Base-by-base conservation (phyloP, 306 rosid genomes). In the Trifolium fragiferum region DNA sequence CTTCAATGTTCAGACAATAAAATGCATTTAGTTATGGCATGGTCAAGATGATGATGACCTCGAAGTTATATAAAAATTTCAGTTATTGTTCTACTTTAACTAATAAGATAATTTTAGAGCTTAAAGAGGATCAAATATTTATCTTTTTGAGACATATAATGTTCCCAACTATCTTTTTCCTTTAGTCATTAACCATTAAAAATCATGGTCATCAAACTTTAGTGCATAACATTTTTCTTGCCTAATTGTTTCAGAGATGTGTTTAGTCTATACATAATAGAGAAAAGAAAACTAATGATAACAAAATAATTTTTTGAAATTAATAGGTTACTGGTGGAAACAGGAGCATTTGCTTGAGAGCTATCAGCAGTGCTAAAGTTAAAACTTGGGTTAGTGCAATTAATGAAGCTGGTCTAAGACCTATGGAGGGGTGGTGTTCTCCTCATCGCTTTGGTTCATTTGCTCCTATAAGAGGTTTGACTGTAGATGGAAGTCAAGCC, bases 401-500 rank as follows among this genome's bases (percentile, higher is more conserved):
- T 59, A 95, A 95, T 74, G 98, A 92, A 79, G 90, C 97, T 67
- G 95, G 93, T 77, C 91, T 83, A 47, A 84, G 96, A 79, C 99
- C 99, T 86, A 84, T 80, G 40, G 99, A 95, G 79, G 97, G 99
- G 33, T 90, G 98, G 99, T 92, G 98, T 78, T 86, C 63, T 79
- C 96, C 93, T 83, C 98, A 95, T 72, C 96, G 99, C 30, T 95
- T 89, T 82, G 98, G 96, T 70, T 95, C 99, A 68, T 95, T 90
- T 86, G 96, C 99, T 62, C 98, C 99, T 30, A 80, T 85, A 11
- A 92, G 99, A 86, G 99, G 99, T 64, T 86, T 95, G 87, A 79
- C 79, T 57, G 93, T 82, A 72, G 99, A 95, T 87, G 96, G 93
- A 63, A 95, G 99, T 83, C 90, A 80, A 81, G 99, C 96, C 63